These are phyloP conservation scores for Tilletia walkeri DNA, from an alignment of 1,284 basidiomycete species.

Conservation along the genomic window DNA sequence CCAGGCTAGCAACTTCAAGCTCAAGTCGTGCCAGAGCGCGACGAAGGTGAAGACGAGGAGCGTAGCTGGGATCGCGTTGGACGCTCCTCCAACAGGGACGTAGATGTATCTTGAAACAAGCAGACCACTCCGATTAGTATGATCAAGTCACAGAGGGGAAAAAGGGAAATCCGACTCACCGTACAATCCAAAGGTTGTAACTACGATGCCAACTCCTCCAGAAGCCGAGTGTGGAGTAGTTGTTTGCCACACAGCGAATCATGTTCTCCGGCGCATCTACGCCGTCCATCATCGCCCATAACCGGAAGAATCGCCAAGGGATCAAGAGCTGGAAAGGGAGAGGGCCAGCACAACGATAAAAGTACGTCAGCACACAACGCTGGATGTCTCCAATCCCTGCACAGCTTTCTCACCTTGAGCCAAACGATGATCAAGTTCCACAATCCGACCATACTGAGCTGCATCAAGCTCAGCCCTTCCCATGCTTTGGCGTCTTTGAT, in stretches of 20 bases:
- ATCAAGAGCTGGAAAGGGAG: slow-evolving; percentile 70
- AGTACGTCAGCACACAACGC: not conserved
- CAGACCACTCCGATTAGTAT: not conserved
- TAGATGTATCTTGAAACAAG: slow-evolving; percentile 71
- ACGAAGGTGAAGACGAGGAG: slow-evolving; percentile 91
- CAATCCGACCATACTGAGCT: slow-evolving; percentile 90
- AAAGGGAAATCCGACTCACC: slow-evolving; percentile 52
- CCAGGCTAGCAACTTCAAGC: slow-evolving; percentile 85
- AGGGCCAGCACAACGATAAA: not conserved
- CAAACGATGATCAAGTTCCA: slow-evolving; percentile 97
- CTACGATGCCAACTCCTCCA: slow-evolving; percentile 96
- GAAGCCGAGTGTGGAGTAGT: slow-evolving; percentile 88
- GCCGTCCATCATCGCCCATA: slow-evolving; percentile 87
- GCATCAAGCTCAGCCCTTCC: slow-evolving; percentile 69
- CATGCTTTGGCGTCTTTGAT: slow-evolving; percentile 82
- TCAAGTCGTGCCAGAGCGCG: slow-evolving; percentile 97
- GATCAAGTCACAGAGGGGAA: not conserved
- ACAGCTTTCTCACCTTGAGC: slow-evolving; percentile 71
- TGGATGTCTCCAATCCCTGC: no score
- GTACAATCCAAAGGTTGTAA: slow-evolving; percentile 92
- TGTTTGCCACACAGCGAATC: slow-evolving; percentile 97
- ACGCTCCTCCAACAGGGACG: slow-evolving; percentile 79
- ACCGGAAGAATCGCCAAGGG: slow-evolving; percentile 94
- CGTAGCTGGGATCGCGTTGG: slow-evolving; percentile 68
- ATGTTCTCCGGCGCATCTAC: slow-evolving; percentile 97